Evolutionary conservation across 2,329 filamentous ascomycete genomes (phyloP).

Genomic region (Talaromyces sp.): DNA sequence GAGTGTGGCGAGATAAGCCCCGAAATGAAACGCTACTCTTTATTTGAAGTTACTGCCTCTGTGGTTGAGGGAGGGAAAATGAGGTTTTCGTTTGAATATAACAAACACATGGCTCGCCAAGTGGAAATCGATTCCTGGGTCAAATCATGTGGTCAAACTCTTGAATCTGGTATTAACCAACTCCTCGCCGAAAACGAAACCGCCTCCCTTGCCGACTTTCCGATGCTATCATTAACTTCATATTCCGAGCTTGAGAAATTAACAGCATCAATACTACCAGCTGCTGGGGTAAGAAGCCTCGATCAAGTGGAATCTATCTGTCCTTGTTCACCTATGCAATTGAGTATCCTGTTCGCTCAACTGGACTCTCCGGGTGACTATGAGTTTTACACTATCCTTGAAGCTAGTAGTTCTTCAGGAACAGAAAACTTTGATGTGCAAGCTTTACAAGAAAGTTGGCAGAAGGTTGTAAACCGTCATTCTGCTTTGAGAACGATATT

Average conservation of each 20-base stretch:
- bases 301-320: background rate
- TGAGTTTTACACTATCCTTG: background rate
- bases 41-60: constrained; percentile 12
- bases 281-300: background rate
- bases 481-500: constrained; percentile 2
- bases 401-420: background rate
- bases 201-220: background rate
- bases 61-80: background rate
- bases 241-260: background rate
- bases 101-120: background rate
- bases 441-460: background rate
- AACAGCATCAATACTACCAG: background rate
- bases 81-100: background rate
- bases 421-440: background rate
- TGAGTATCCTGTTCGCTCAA: background rate
- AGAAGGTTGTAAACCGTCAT: background rate
- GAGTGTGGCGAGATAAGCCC: constrained; percentile 8
- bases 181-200: background rate
- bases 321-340: background rate
- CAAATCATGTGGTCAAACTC: background rate
- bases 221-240: background rate
- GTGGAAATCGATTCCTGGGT: background rate
- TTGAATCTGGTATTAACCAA: background rate
- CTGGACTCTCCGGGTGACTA: background rate
- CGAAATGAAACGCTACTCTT: constrained; percentile 17